Evolutionary conservation across 371 early-diverging fungal genomes (phyloP).

Genomic region (Zopfochytrium polystomum): DNA sequence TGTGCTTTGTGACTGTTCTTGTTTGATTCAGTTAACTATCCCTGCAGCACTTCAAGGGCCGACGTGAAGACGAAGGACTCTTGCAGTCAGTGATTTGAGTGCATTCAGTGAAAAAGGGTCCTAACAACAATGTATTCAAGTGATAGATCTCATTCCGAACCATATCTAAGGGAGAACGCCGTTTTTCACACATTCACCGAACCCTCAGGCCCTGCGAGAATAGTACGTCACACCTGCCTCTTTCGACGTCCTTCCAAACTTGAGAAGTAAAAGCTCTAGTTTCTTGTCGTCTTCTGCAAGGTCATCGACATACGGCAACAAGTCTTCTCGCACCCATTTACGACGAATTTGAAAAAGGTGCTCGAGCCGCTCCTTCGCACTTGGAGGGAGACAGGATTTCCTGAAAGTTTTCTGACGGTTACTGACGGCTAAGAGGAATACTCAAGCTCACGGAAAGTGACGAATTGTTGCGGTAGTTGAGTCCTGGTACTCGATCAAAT

Average conservation of each 20-base stretch:
- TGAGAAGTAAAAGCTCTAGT: constrained; percentile 37
- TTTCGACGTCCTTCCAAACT: constrained; percentile 37
- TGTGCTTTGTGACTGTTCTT: too few relatives aligned
- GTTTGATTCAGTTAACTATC: too few relatives aligned
- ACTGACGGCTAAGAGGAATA: too few relatives aligned
- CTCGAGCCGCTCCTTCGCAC: constrained; percentile 38
- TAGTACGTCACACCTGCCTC: constrained; percentile 15
- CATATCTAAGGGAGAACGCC: too few relatives aligned
- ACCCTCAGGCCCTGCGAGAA: too few relatives aligned
- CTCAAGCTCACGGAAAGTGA: neutral
- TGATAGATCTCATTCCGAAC: too few relatives aligned
- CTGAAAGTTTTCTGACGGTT: constrained; percentile 6
- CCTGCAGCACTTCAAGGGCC: too few relatives aligned
- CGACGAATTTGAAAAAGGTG: constrained; percentile 32
- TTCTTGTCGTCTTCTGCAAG: constrained; percentile 34
- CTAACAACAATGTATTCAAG: too few relatives aligned
- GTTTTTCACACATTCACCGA: too few relatives aligned
- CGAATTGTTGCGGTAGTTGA: neutral
- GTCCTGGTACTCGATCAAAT: neutral
- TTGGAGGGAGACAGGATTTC: constrained; percentile 32
- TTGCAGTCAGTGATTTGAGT: too few relatives aligned
- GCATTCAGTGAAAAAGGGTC: too few relatives aligned
- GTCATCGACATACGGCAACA: constrained; percentile 40
- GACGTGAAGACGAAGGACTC: too few relatives aligned
- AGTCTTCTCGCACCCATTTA: constrained; percentile 38